Evolutionary conservation across 2,329 filamentous ascomycete genomes (phyloP), one percentile per base, ranked within the genome.

Genomic region (Aspergillus amoenus): DNA sequence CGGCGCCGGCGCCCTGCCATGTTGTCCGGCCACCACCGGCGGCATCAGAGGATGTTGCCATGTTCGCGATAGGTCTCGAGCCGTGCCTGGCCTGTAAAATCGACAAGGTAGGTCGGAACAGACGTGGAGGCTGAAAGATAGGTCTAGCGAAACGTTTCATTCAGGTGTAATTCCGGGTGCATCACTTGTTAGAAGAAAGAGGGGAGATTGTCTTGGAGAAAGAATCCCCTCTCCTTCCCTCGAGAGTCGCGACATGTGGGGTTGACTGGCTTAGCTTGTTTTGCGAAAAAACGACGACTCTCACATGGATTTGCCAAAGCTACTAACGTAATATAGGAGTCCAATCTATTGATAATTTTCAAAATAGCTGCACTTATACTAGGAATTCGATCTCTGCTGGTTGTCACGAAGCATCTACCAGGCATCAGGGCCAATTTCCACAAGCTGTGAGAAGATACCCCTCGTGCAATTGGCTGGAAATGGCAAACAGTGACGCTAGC

Each of bases 1-100:
- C 81, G 2, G 81, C 79, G 18, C 81, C 82, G 21, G 80, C 76
- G 11, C 70, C 71, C 4, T 75, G 67, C 76, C 76, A 78, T 52
- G 70, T 63, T 50, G 62, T 75, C 22, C 48, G 48, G 47, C 64
- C 64, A 58, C 57, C 62, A 57, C 62, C 63, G 18, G 24, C 43
- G 40, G 56, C 64, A 52, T 60, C 40, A 21, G 57, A 55, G 9
- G 60, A 22, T 12, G 63, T 66, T 11, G 63, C 61, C 18, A 63
- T 55, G 30, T 62, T 64, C 21, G 62, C 62, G 61, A 69, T 68
- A 32, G 61, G 48, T 40, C 47, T 60, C 27, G 59, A 54, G n/a
- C 53, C 47, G 47, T 17, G 39, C 34, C 45, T 52, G 30, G 59
- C 8, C 40, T 50, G 57, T 55, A 37, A 53, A 27, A 51, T 21